Conservation (phyloP, 2,329 filamentous ascomycete species). For the Septoria petroselini region DNA sequence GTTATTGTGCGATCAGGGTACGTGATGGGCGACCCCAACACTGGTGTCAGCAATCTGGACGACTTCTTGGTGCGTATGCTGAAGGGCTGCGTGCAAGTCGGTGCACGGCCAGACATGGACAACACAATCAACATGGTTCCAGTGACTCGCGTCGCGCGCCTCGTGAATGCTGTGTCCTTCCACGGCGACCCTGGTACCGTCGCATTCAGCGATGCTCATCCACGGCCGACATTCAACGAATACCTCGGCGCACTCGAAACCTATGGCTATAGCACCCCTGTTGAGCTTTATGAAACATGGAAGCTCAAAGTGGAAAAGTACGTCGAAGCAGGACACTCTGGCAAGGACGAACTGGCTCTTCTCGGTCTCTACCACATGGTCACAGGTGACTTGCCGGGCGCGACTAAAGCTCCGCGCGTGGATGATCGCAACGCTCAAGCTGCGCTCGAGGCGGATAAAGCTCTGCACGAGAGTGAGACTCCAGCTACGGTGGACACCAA, state of each 20-base stretch:
- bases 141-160: constrained; percentile 75
- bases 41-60: constrained; percentile 74
- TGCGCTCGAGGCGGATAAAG: constrained; percentile 62
- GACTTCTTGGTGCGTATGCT: constrained; percentile 85
- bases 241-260: constrained; percentile 67
- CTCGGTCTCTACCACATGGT: constrained; percentile 74
- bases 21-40: constrained; percentile 68
- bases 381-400: constrained; percentile 64
- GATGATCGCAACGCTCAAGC: constrained; percentile 67
- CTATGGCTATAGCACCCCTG: constrained; percentile 69
- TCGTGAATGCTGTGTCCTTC: constrained; percentile 72
- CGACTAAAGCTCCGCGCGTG: constrained; percentile 69
- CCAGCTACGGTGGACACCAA: constrained; percentile 58
- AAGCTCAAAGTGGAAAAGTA: constrained; percentile 64
- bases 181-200: constrained; percentile 54
- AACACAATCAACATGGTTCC: constrained; percentile 91
- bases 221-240: constrained; percentile 72
- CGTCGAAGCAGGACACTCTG: constrained; percentile 57
- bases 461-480: constrained; percentile 52
- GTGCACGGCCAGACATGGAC: constrained; percentile 67
- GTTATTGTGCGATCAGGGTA: constrained; percentile 81
- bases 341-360: constrained; percentile 67
- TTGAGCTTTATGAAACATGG: constrained; percentile 68
- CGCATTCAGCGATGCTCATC: constrained; percentile 75
- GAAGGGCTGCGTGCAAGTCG: constrained; percentile 83